phyloP scores from a whole-genome alignment of 257 asterid species.

The Cinchona pubescens region DNA sequence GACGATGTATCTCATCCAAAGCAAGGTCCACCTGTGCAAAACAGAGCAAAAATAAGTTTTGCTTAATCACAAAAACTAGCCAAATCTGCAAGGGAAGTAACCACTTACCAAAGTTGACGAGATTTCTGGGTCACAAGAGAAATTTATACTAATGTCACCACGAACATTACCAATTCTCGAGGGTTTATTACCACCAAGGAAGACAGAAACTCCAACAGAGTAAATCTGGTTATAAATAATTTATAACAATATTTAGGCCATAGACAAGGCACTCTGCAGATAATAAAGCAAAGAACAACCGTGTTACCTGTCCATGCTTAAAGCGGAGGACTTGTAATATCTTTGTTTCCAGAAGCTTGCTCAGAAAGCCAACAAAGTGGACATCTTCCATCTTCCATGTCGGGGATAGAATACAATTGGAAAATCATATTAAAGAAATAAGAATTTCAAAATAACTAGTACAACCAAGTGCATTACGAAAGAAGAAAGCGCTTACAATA shows the following conservation, averaged over 20 bases:
- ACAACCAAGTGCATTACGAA: neutral
- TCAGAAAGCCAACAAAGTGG: slow-evolving; percentile 78
- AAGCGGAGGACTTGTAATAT: slow-evolving; percentile 89
- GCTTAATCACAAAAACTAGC: slow-evolving; percentile 4
- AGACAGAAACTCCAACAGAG: slow-evolving; percentile 93
- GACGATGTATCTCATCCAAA: slow-evolving; percentile 73
- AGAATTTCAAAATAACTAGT: slow-evolving; percentile 5
- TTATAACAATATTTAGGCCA: slow-evolving; percentile 18
- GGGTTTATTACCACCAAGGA: slow-evolving; percentile 95
- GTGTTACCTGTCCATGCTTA: slow-evolving; percentile 78
- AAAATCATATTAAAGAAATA: neutral
- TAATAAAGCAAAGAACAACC: slow-evolving; percentile 14
- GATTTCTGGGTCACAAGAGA: slow-evolving; percentile 92
- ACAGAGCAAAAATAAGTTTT: slow-evolving; percentile 23
- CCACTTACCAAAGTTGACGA: slow-evolving; percentile 67
- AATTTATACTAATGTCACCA: slow-evolving; percentile 84
- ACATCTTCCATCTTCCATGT: slow-evolving; percentile 70
- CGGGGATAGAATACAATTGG: slow-evolving; percentile 15
- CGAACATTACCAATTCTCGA: slow-evolving; percentile 78
- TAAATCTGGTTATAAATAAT: slow-evolving; percentile 55
- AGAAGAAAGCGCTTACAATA: slow-evolving; percentile 41
- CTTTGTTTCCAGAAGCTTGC: slow-evolving; percentile 95
- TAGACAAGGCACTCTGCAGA: slow-evolving; percentile 5
- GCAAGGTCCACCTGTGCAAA: slow-evolving; percentile 71
- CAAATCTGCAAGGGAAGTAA: slow-evolving; percentile 8